Percentiles rank a stretch among this genome's conserved stretches.
Conservation (phyloP, 169 alveolate genomes). For the Theileria annulata region DNA sequence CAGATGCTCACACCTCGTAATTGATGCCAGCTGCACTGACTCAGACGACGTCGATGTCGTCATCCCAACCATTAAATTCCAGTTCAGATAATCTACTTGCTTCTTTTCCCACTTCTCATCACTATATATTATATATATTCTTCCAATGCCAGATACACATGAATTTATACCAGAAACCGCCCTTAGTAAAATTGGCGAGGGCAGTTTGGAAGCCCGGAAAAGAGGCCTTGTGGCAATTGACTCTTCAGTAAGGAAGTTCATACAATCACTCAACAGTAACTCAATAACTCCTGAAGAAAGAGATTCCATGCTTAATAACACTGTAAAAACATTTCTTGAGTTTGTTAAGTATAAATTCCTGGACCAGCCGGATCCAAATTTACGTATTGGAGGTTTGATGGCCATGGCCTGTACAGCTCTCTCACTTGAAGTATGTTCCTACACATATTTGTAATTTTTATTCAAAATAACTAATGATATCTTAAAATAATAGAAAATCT, state of each 20-base stretch:
- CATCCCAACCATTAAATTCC: slow-evolving; percentile 85
- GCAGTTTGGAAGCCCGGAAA: slow-evolving; percentile 41
- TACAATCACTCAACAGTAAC: not conserved
- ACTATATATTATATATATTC: not conserved
- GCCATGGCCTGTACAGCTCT: slow-evolving; percentile 64
- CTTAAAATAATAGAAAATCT: not conserved
- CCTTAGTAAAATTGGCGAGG: slow-evolving; percentile 31
- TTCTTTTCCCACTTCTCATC: not conserved
- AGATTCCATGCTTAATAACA: slow-evolving; percentile 11
- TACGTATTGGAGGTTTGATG: slow-evolving; percentile 66
- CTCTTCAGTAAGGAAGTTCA: slow-evolving; percentile 40
- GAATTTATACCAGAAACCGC: slow-evolving; percentile 58
- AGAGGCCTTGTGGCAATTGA: slow-evolving; percentile 53
- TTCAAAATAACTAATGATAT: not conserved
- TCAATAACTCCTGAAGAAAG: slow-evolving; percentile 5
- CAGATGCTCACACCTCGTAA: slow-evolving; percentile 77
- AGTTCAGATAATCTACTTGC: slow-evolving; percentile 61
- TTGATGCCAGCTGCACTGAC: slow-evolving; percentile 87
- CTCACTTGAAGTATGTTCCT: slow-evolving; percentile 58
- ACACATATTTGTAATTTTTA: not conserved
- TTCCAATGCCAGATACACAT: slow-evolving; percentile 25
- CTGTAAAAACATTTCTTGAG: slow-evolving; percentile 50
- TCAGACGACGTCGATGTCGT: slow-evolving; percentile 85
- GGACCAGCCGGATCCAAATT: slow-evolving; percentile 55
- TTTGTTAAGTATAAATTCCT: slow-evolving; percentile 29